These are phyloP conservation scores for Globisporangium splendens DNA, from an alignment of 352 stramenopile genomes.

Conservation along the genomic window DNA sequence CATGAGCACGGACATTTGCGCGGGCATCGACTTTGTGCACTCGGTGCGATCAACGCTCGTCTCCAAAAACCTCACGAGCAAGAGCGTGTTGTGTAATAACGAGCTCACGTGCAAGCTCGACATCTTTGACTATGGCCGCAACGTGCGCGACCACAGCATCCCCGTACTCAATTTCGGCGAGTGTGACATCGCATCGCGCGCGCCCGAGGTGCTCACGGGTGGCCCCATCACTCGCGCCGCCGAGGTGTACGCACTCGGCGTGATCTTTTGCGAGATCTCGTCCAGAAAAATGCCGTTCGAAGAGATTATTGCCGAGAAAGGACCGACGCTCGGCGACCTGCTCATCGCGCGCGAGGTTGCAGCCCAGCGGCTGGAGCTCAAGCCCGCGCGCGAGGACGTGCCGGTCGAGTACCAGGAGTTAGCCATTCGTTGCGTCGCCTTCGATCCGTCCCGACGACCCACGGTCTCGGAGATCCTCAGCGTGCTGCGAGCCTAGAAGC, in stretches of 20 bases:
- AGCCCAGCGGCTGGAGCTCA: slow-evolving; percentile 35
- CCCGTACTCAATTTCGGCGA: slow-evolving; percentile 48
- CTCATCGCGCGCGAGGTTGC: slow-evolving; percentile 52
- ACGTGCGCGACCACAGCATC: slow-evolving; percentile 35
- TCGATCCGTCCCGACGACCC: slow-evolving; percentile 45
- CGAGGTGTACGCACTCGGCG: slow-evolving; percentile 68
- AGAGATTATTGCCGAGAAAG: slow-evolving; percentile 38
- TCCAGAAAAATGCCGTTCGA: slow-evolving; percentile 38
- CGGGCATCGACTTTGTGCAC: slow-evolving; percentile 48
- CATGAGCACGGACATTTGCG: slow-evolving; percentile 53
- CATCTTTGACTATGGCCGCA: slow-evolving; percentile 63
- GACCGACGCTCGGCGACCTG: slow-evolving; percentile 56
- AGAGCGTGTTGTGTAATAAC: slow-evolving; percentile 49
- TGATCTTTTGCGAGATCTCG: slow-evolving; percentile 75
- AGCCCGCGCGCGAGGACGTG: slow-evolving; percentile 30
- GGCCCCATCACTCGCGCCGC: slow-evolving; percentile 39
- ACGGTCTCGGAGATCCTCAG: slow-evolving; percentile 37
- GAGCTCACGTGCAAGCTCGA: slow-evolving; percentile 75
- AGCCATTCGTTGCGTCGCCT: slow-evolving; percentile 39
- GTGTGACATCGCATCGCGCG: slow-evolving; percentile 49
- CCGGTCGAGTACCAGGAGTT: slow-evolving; percentile 42
- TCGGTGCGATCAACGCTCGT: slow-evolving; percentile 29
- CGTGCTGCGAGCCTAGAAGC: slow-evolving; percentile 2
- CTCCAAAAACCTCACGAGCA: slow-evolving; percentile 50
- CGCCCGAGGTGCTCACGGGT: slow-evolving; percentile 56